Conservation (phyloP, 805 yeast species). For the Myxozyma geophila region DNA sequence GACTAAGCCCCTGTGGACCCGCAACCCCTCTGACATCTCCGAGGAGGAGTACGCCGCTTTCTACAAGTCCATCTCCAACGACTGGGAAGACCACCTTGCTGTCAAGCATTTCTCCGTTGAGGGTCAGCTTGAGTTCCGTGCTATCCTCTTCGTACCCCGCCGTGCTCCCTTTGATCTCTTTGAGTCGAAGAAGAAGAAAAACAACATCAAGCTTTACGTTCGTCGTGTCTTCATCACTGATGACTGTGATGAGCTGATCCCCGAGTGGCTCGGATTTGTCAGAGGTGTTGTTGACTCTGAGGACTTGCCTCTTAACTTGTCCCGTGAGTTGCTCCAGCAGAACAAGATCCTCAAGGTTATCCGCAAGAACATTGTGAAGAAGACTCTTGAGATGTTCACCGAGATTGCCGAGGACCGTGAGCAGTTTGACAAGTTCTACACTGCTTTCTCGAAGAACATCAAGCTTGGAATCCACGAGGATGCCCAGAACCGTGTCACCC, state of each 20-base stretch:
- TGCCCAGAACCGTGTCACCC: conserved; percentile 92
- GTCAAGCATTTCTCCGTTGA: conserved; percentile 99
- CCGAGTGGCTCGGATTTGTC: conserved; percentile 97
- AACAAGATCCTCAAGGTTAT: conserved; percentile 99
- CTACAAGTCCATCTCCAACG: conserved; percentile 98
- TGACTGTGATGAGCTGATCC: conserved; percentile 98
- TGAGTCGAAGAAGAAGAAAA: conserved; percentile 98
- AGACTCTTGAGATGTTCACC: conserved; percentile 96
- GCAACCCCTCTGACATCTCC: conserved; percentile 96
- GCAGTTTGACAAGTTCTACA: conserved; percentile 97
- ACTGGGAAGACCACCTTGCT: conserved; percentile 99
- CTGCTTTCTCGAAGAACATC: conserved; percentile 96
- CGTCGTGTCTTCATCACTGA: conserved; percentile 99
- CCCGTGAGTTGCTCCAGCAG: conserved; percentile 99
- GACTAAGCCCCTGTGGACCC: conserved; percentile 99
- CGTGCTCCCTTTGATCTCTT: conserved; percentile 99
- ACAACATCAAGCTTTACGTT: conserved; percentile 96
- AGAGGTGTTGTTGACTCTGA: conserved; percentile 99
- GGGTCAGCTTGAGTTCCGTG: conserved; percentile 99
- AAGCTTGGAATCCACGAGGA: conserved; percentile 99
- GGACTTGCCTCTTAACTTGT: conserved; percentile 98
- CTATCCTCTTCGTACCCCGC: conserved; percentile 95
- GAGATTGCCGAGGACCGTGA: conserved; percentile 99
- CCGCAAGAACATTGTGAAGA: conserved; percentile 98
- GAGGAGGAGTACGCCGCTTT: conserved; percentile 99